phyloP scores from a whole-genome alignment of 2,329 filamentous ascomycete genomes.

The Knufia fluminis region DNA sequence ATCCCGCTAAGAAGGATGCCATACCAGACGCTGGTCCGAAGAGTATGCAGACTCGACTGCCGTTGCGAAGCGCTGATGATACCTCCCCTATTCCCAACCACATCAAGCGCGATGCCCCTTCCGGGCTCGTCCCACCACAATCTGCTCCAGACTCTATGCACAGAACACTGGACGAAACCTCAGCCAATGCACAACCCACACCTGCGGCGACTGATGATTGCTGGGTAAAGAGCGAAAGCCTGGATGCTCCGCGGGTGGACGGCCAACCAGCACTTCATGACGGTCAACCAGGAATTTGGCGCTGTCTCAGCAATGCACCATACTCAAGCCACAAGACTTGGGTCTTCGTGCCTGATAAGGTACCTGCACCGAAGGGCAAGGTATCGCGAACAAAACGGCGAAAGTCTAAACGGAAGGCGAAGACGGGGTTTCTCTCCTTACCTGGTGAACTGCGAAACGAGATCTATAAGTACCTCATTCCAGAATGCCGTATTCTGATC shows the following conservation, averaged over 20 bases:
- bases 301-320: background rate
- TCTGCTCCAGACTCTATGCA: background rate
- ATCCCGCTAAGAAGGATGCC: too few species aligned
- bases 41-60: too few species aligned
- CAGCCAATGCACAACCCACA: too few species aligned
- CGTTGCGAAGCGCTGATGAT: too few species aligned
- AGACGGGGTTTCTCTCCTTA: conserved; percentile 50
- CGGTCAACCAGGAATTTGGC: background rate
- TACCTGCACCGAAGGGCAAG: background rate
- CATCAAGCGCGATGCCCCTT: background rate
- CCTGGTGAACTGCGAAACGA: conserved; percentile 61
- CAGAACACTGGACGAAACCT: background rate
- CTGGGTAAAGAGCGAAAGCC: background rate
- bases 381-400: background rate
- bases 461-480: conserved; percentile 58
- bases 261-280: background rate
- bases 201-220: too few species aligned
- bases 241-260: background rate
- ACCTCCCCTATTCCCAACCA: too few species aligned
- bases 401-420: background rate
- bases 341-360: background rate
- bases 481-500: conserved; percentile 21
- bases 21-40: background rate
- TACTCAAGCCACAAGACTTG: background rate
- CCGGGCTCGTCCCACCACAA: background rate